phyloP scores from a whole-genome alignment of 805 yeast species.

The Myxozyma neotropica region DNA sequence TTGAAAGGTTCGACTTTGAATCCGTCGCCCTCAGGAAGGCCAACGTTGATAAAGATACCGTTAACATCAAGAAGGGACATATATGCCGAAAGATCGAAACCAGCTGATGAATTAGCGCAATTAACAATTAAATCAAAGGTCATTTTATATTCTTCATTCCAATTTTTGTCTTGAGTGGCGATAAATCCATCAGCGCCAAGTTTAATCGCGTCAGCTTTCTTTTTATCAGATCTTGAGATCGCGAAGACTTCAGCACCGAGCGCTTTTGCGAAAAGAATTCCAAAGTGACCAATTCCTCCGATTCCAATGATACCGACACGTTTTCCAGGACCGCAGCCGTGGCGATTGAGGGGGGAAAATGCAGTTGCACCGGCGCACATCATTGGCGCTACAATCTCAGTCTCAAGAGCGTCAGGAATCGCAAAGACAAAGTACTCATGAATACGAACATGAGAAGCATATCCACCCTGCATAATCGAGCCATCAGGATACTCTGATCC shows the following conservation, averaged over 20 bases:
- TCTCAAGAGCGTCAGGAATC: constrained; percentile 57
- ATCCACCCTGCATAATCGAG: constrained; percentile 61
- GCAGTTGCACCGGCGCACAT: constrained; percentile 78
- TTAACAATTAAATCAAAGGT: constrained; percentile 55
- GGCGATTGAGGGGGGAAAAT: constrained; percentile 59
- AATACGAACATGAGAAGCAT: constrained; percentile 63
- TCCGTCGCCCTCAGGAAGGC: constrained; percentile 52
- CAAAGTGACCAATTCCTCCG: constrained; percentile 69
- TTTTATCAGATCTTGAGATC: constrained; percentile 54
- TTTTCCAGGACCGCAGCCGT: constrained; percentile 52
- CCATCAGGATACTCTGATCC: constrained; percentile 51
- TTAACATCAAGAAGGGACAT: constrained; percentile 56
- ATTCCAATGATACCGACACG: constrained; percentile 57
- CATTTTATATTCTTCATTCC: constrained; percentile 40
- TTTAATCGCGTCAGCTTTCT: constrained; percentile 54
- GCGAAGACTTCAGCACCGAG: constrained; percentile 67
- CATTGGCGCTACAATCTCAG: constrained; percentile 65
- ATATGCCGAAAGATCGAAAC: constrained; percentile 53
- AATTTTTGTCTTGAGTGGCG: constrained; percentile 50
- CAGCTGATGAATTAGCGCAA: constrained; percentile 56
- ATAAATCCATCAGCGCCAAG: constrained; percentile 59
- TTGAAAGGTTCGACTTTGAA: constrained; percentile 21
- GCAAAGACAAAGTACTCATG: constrained; percentile 63
- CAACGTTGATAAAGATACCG: constrained; percentile 63
- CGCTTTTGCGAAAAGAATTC: constrained; percentile 58